Conservation (phyloP, 495 filamentous ascomycete genomes). For the Margaritispora aquatica region DNA sequence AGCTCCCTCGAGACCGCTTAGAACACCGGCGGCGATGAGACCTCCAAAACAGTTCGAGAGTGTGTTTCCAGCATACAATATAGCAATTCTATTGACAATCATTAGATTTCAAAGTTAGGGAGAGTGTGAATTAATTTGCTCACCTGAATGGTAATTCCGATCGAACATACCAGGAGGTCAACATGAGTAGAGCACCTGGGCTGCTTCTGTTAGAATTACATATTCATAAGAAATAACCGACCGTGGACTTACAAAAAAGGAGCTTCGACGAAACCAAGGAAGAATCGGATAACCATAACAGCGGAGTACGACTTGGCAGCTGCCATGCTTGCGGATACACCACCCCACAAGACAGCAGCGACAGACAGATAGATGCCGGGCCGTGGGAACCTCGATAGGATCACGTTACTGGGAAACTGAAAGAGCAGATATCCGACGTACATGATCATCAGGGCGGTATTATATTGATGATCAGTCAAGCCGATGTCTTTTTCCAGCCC, state of each 20-base stretch:
- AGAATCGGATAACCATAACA: conserved; percentile 31
- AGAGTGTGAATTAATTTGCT: too few relatives aligned
- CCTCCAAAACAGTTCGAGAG: background rate
- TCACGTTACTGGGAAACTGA: conserved; percentile 55
- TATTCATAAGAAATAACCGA: too few relatives aligned
- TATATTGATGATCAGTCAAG: background rate
- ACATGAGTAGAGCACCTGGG: background rate
- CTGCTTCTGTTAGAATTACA: too few relatives aligned
- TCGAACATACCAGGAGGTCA: background rate
- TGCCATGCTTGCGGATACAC: conserved; percentile 44
- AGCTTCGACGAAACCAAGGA: conserved; percentile 37
- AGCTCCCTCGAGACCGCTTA: background rate
- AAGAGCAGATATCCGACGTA: conserved; percentile 27
- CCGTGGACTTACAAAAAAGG: too few relatives aligned
- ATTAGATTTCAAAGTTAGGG: too few relatives aligned
- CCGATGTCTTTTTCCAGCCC: background rate
- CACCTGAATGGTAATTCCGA: too few relatives aligned
- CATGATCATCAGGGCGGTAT: background rate
- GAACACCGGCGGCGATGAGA: background rate
- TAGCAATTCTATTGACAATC: background rate
- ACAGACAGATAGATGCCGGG: conserved; percentile 42
- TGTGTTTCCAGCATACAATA: background rate
- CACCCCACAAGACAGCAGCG: conserved; percentile 49
- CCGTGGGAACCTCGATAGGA: conserved; percentile 48
- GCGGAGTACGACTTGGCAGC: conserved; percentile 28